phyloP scores from a whole-genome alignment of 2,329 filamentous ascomycete genomes.

The Aspergillus novofumigatus region DNA sequence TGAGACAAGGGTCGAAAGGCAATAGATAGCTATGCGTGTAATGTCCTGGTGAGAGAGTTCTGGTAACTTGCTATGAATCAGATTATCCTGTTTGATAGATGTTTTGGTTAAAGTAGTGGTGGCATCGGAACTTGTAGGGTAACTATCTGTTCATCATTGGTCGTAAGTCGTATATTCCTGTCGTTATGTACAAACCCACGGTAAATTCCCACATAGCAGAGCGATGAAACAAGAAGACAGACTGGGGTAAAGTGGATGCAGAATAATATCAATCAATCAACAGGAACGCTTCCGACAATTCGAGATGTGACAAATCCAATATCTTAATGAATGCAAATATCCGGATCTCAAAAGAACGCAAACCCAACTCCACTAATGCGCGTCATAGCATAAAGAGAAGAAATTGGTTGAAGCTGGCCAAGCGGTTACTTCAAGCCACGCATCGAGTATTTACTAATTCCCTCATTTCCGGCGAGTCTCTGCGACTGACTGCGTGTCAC shows the following conservation, averaged over 20 bases:
- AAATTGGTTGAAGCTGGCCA: not conserved
- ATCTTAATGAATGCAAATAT: not conserved
- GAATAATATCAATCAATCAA: not conserved
- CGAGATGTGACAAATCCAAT: not conserved
- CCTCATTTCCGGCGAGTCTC: constrained; percentile 15
- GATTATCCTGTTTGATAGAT: not conserved
- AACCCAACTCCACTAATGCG: not conserved
- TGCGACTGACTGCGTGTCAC: constrained; percentile 35
- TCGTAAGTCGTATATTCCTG: constrained; percentile 1
- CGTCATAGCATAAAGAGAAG: not conserved
- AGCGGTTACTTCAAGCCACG: constrained; percentile 14
- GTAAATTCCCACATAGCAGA: not conserved
- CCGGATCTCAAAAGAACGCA: not conserved
- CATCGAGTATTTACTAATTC: constrained; percentile 9
- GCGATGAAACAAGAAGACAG: not conserved
- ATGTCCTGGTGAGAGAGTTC: not conserved
- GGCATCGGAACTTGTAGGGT: not conserved
- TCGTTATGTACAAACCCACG: not conserved
- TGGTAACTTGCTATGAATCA: not conserved
- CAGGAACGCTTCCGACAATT: not conserved
- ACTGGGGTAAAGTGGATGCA: not conserved
- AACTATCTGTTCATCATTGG: not conserved
- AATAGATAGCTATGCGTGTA: constrained; percentile 1
- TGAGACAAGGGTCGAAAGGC: constrained; percentile 6
- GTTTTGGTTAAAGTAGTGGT: too few relatives aligned